Percentiles rank a stretch among this genome's conserved stretches.
phyloP scores from a whole-genome alignment of 345 rosid genomes.

The Eucalyptus marginata region DNA sequence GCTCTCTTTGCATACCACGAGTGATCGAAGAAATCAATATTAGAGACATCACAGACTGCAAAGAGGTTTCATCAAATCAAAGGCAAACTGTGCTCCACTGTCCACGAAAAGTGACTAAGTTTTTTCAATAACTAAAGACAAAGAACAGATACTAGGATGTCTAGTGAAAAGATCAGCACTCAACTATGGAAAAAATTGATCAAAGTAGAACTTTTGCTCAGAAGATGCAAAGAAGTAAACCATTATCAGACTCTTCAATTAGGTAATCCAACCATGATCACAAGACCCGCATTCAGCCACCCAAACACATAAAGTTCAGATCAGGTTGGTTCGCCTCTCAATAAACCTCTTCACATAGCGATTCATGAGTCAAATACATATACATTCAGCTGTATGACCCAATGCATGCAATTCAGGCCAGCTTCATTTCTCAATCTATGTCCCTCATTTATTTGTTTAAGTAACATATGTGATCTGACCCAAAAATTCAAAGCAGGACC shows the following conservation, averaged over 20 bases:
- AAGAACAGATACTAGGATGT: neutral
- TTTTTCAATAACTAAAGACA: neutral
- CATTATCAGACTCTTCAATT: neutral
- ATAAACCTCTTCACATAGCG: neutral
- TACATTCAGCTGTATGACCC: neutral
- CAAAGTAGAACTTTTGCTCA: neutral
- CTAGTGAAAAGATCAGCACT: neutral
- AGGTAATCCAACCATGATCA: neutral
- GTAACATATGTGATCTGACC: neutral
- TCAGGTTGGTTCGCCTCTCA: neutral
- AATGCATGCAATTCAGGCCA: neutral
- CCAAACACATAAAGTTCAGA: neutral
- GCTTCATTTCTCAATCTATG: neutral
- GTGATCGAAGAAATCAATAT: neutral
- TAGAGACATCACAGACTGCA: neutral
- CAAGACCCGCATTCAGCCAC: neutral
- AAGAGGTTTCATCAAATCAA: neutral
- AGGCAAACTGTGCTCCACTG: neutral
- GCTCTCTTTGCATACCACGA: neutral
- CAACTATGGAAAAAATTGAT: neutral
- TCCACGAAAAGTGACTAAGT: neutral
- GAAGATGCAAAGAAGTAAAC: neutral
- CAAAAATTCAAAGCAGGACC: neutral
- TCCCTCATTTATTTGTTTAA: neutral
- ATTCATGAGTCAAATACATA: neutral